Percentiles rank a stretch among this genome's conserved stretches.
phyloP scores from a whole-genome alignment of 1,284 basidiomycete species.

The Sanghuangporus baumii region DNA sequence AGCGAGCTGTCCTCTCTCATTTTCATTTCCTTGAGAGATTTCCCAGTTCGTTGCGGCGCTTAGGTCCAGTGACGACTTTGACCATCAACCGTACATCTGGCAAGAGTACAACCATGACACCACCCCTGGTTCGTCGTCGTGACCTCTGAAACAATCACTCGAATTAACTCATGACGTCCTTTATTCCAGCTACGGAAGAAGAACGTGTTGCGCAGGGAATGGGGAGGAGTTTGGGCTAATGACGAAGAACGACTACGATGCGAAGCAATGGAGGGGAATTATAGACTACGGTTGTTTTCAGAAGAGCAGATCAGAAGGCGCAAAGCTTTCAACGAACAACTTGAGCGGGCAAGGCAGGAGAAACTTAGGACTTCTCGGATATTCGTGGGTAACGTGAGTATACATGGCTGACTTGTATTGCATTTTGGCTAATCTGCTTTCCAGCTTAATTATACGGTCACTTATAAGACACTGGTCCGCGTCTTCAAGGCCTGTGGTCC shows the following conservation, averaged over 20 bases:
- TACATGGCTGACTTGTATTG: not conserved
- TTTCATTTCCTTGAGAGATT: not conserved
- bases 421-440: not conserved
- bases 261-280: not conserved
- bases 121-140: too few species aligned
- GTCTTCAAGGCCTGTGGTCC: conserved; percentile 40
- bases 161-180: too few species aligned
- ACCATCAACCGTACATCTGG: too few species aligned
- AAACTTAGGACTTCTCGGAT: conserved; percentile 29
- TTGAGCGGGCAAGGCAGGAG: conserved; percentile 13
- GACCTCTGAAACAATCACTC: too few species aligned
- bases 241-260: not conserved
- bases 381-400: conserved; percentile 57
- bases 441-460: conserved; percentile 31
- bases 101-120: too few species aligned
- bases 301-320: not conserved
- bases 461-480: conserved; percentile 30
- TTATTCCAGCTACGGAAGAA: too few species aligned
- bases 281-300: not conserved
- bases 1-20: not conserved
- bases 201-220: too few species aligned
- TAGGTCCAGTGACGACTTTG: too few species aligned
- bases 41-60: too few species aligned
- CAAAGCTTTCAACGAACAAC: conserved; percentile 14
- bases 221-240: not conserved